Evolutionary conservation across 305 asterid species (phyloP).

Genomic region (Ruellia speciosa): DNA sequence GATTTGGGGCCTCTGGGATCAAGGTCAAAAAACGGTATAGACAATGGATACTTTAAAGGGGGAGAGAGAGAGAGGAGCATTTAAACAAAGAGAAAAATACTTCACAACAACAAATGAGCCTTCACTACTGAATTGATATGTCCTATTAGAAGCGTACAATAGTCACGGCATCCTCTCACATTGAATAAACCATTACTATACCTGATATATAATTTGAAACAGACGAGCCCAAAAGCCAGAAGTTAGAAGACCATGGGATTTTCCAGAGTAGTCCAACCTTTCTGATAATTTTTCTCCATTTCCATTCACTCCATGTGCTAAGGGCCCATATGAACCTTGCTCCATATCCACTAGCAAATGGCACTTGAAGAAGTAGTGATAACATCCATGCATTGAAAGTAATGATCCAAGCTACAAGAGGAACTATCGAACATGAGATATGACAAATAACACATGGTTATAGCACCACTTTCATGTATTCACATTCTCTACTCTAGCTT

Average conservation of each 20-base stretch:
- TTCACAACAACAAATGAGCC: neutral
- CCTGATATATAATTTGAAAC: slow-evolving; percentile 79
- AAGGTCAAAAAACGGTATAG: no score
- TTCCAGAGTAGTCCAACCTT: slow-evolving; percentile 24
- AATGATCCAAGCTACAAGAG: slow-evolving; percentile 60
- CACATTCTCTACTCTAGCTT: slow-evolving; percentile 9
- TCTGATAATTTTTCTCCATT: slow-evolving; percentile 25
- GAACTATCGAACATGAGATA: slow-evolving; percentile 23
- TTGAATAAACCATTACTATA: slow-evolving; percentile 17
- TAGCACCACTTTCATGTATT: neutral
- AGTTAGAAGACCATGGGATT: slow-evolving; percentile 19
- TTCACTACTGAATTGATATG: neutral
- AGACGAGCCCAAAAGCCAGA: slow-evolving; percentile 35
- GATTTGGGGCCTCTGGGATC: no score
- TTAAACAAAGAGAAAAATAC: neutral
- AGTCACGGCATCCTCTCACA: slow-evolving; percentile 1
- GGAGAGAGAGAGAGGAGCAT: neutral
- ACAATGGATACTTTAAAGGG: no score
- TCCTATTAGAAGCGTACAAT: neutral
- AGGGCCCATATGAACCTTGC: slow-evolving; percentile 46
- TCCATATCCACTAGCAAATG: slow-evolving; percentile 39
- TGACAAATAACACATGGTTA: slow-evolving; percentile 16
- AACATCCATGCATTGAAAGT: slow-evolving; percentile 70
- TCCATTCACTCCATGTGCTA: slow-evolving; percentile 30
- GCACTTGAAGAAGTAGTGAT: slow-evolving; percentile 19